phyloP scores from a whole-genome alignment of 1,284 basidiomycete species.

The Fomitopsis schrenkii region DNA sequence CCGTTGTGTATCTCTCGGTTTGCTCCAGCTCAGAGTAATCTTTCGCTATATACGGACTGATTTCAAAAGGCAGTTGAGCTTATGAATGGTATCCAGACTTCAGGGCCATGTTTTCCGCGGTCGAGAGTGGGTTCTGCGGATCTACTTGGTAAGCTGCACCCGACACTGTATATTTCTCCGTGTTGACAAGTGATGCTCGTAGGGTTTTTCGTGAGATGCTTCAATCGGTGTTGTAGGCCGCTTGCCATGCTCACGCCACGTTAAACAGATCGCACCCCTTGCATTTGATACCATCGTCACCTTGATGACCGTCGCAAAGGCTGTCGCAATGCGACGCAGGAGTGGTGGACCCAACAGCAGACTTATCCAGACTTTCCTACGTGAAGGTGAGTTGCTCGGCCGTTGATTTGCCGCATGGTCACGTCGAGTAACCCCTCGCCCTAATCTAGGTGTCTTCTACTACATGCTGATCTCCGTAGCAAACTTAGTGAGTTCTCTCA shows the following conservation, averaged over 20 bases:
- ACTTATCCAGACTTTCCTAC: conserved; percentile 76
- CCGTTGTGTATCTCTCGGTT: conserved; percentile 1
- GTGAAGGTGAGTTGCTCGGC: conserved; percentile 51
- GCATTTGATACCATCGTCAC: conserved; percentile 76
- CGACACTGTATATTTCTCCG: not conserved
- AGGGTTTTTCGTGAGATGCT: conserved; percentile 62
- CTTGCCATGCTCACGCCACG: not conserved
- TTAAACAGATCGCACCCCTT: conserved; percentile 63
- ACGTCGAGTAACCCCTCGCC: not conserved
- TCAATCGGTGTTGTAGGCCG: not conserved
- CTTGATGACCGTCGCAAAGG: conserved; percentile 72
- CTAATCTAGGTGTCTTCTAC: conserved; percentile 63
- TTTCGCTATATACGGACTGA: conserved; percentile 1
- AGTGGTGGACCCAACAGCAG: conserved; percentile 73
- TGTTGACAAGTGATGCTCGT: conserved; percentile 9
- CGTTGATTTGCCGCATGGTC: not conserved
- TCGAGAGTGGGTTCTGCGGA: conserved; percentile 76
- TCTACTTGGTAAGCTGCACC: conserved; percentile 50
- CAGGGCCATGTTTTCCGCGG: conserved; percentile 70
- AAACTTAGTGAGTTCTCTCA: conserved; percentile 46
- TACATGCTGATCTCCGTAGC: conserved; percentile 78
- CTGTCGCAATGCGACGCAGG: conserved; percentile 64
- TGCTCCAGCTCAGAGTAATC: not conserved
- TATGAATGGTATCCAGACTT: conserved; percentile 27
- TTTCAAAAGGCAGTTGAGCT: not conserved